Percentiles rank a stretch among this genome's conserved stretches.
phyloP scores from a whole-genome alignment of 768 basidiomycete genomes.

The Suillus cothurnatus region DNA sequence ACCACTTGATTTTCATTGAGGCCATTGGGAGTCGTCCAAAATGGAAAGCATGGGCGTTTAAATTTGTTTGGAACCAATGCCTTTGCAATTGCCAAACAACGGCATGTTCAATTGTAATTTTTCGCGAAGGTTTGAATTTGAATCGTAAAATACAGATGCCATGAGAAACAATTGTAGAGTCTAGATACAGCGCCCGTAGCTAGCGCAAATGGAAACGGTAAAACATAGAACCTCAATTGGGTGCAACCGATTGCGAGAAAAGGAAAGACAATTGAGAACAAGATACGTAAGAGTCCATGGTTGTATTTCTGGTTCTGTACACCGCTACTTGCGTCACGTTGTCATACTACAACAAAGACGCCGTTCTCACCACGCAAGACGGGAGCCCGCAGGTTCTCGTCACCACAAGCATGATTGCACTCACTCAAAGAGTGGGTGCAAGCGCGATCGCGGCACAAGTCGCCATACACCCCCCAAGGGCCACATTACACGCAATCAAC shows the following conservation, averaged over 20 bases:
- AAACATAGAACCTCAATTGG: background rate
- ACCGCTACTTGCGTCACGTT: background rate
- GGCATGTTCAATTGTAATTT: background rate
- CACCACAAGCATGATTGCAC: background rate
- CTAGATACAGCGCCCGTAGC: background rate
- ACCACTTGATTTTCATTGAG: background rate
- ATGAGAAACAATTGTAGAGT: too few species aligned
- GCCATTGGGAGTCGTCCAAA: background rate
- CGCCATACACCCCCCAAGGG: slow-evolving; percentile 26
- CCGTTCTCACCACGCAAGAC: background rate
- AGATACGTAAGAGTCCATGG: background rate
- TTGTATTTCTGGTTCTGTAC: background rate
- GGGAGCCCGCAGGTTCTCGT: background rate
- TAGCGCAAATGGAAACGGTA: background rate
- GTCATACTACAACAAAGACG: too few species aligned
- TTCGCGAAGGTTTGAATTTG: too few species aligned
- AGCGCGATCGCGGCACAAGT: slow-evolving; percentile 23
- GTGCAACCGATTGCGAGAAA: too few species aligned
- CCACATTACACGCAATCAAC: slow-evolving; percentile 25
- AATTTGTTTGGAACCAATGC: too few species aligned
- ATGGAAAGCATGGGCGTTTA: too few species aligned
- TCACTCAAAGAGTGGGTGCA: slow-evolving; percentile 26
- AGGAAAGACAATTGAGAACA: background rate
- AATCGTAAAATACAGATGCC: background rate
- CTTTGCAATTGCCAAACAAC: background rate